Evolutionary conservation across 192 early-diverging fungal species (phyloP).

Genomic region (Gryganskiella cystojenkinii): DNA sequence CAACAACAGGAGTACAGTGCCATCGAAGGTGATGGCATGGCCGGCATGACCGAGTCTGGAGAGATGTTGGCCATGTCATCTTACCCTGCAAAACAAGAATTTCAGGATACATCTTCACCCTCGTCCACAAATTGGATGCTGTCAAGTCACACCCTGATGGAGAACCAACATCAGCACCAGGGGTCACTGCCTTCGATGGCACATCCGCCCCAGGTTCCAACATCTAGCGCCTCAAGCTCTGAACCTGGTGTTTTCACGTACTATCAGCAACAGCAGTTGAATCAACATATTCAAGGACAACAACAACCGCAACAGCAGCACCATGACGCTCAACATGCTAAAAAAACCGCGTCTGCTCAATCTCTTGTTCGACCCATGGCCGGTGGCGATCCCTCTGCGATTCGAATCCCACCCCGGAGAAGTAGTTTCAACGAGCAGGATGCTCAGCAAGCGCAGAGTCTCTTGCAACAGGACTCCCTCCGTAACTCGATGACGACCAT

Average conservation of each 20-base stretch:
- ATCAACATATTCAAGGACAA: constrained; percentile 19
- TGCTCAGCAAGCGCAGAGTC: no score
- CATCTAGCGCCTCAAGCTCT: background rate
- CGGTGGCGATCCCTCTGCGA: no score
- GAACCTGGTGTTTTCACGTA: constrained; percentile 15
- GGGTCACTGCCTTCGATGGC: constrained; percentile 21
- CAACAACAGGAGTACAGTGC: no score
- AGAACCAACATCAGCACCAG: constrained; percentile 27
- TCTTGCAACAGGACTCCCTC: no score
- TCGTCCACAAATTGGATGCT: background rate
- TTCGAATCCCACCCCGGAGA: no score
- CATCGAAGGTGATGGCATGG: no score
- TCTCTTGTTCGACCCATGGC: background rate
- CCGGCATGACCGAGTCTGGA: no score
- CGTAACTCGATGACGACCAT: no score
- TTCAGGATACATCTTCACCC: background rate
- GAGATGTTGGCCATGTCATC: no score
- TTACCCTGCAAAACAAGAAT: background rate
- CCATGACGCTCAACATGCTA: constrained; percentile 1
- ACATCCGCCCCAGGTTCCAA: background rate
- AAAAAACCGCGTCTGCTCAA: constrained; percentile 1
- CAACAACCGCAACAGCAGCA: constrained; percentile 8
- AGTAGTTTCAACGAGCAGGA: no score
- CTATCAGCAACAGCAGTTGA: constrained; percentile 19
- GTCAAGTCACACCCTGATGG: constrained; percentile 19